phyloP scores from a whole-genome alignment of 495 filamentous ascomycete species.

The Neurospora sp. region DNA sequence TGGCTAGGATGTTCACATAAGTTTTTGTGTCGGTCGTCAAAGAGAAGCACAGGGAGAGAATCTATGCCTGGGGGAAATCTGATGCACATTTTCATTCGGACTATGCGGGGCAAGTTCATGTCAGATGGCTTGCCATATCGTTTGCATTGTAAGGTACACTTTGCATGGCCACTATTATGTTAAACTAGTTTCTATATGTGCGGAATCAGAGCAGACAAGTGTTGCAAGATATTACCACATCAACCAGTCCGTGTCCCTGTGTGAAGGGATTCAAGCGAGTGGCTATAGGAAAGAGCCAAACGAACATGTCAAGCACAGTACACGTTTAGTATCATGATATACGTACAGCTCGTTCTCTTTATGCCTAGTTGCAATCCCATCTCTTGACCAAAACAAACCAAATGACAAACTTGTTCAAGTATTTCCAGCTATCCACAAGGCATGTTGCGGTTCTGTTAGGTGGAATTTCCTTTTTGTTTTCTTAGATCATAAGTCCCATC shows the following conservation, averaged over 20 bases:
- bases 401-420: neutral
- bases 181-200: neutral
- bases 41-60: neutral
- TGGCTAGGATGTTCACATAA: neutral
- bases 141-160: neutral
- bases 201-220: neutral
- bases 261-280: neutral
- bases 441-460: neutral
- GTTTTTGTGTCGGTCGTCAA: neutral
- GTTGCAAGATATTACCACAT: neutral
- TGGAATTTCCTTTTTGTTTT: neutral
- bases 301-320: neutral
- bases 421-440: neutral
- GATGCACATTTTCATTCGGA: neutral
- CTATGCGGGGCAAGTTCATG: neutral
- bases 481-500: no score
- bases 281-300: neutral
- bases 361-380: neutral
- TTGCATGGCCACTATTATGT: neutral
- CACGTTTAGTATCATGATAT: neutral
- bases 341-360: neutral
- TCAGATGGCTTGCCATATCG: neutral
- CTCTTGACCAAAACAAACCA: neutral
- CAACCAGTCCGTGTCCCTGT: neutral
- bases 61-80: neutral